A percentile compares a stretch with the other conserved stretches of the same genome.
phyloP scores from a whole-genome alignment of 1,139 yeast species.

The Taiozyma sp. region DNA sequence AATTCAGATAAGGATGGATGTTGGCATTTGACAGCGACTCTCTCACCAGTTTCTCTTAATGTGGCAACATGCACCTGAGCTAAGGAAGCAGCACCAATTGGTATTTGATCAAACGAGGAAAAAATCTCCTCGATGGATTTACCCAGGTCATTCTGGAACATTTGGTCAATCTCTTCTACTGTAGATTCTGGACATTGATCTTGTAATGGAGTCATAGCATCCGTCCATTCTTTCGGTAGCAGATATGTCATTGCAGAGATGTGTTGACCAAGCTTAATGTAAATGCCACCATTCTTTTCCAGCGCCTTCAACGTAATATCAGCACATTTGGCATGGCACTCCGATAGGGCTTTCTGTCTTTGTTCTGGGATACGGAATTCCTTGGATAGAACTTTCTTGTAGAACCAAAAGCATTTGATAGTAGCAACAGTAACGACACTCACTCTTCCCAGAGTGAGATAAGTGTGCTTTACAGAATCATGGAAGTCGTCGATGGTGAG shows the following conservation, averaged over 20 bases:
- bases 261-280: slow-evolving; percentile 93
- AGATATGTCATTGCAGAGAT: slow-evolving; percentile 87
- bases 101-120: slow-evolving; percentile 59
- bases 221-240: slow-evolving; percentile 92
- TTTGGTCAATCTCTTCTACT: slow-evolving; percentile 55
- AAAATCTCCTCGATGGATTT: slow-evolving; percentile 61
- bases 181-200: slow-evolving; percentile 86
- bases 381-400: slow-evolving; percentile 50
- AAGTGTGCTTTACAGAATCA: slow-evolving; percentile 28
- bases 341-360: slow-evolving; percentile 47
- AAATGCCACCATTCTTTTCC: slow-evolving; percentile 86
- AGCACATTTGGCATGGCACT: slow-evolving; percentile 76
- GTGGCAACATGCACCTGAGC: slow-evolving; percentile 92
- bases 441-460: slow-evolving; percentile 47
- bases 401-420: slow-evolving; percentile 55
- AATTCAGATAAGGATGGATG: slow-evolving; percentile 86
- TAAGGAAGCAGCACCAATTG: slow-evolving; percentile 92
- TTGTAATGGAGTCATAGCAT: slow-evolving; percentile 89
- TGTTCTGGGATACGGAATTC: slow-evolving; percentile 46
- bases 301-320: slow-evolving; percentile 72
- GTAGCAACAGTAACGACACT: slow-evolving; percentile 65
- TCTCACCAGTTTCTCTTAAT: slow-evolving; percentile 53
- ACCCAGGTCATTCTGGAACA: slow-evolving; percentile 70
- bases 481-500: slow-evolving; percentile 35
- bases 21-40: slow-evolving; percentile 91